Evolutionary conservation across 805 yeast species (phyloP), one percentile per base, ranked within the genome.

Genomic region (Peterozyma xylosa): DNA sequence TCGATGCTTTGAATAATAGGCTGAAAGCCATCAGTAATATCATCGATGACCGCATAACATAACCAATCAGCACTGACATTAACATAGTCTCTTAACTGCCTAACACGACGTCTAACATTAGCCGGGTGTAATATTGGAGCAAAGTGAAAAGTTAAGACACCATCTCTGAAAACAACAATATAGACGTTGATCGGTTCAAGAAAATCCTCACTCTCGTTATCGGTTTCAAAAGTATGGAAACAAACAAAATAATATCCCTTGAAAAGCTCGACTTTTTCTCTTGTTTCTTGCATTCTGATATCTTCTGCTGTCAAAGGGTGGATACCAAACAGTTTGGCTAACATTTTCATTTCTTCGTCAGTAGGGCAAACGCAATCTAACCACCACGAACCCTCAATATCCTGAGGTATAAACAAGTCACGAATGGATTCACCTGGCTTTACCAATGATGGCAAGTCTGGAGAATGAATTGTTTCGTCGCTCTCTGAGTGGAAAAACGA

Each of bases 241-340:
- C 96, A 86, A 36, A 93, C 96, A 68, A 93, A 89, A 64, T 93
- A 91, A 64, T 91, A 91, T 52, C 78, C 77, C 54, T 80, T 78
- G 73, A 91, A 91, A 49, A 91, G 70, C 65, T 91, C 99, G 30
- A 91, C 97, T 64, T 91, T 91, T 68, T 91, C 99, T 66, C 99
- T 89, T 18, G 96, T 79, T 67, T 91, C 99, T 66, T 90, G 96
- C 78, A 88, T 86, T 45, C 96, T 71, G 51, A 91, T 90, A 80
- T 91, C 99, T 67, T 91, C 99, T 1, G 96, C 89, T 0, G 99
- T 91, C 70, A 91, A 80, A 30, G 99, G 99, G 70, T 91, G 99
- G 65, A 91, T 87, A 9, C 96, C 96, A 63, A 91, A 91, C 0
- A 97, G 93, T 55, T 90, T 90, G 9, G 96, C 83, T 35, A 93